Conservation (phyloP, 2,329 filamentous ascomycete species). For the Onygenales sp. region DNA sequence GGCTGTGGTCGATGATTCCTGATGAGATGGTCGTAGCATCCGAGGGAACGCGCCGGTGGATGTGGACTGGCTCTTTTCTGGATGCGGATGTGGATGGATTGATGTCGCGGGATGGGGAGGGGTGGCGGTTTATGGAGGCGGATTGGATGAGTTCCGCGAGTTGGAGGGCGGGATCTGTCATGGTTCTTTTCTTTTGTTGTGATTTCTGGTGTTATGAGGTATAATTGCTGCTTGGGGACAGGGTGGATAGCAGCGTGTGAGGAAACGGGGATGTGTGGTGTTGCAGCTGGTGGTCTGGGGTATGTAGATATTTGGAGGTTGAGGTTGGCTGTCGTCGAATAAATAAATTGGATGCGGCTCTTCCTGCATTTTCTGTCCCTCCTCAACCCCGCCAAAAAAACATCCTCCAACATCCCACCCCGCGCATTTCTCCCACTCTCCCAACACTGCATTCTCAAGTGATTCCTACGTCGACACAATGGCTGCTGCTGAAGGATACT, state of each 20-base stretch:
- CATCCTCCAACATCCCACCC: conserved; percentile 3
- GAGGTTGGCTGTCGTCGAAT: no score
- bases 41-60: conserved; percentile 10
- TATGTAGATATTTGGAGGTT: no score
- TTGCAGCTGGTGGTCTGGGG: no score
- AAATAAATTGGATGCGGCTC: no score
- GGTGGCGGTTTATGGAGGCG: conserved; percentile 63
- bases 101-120: conserved; percentile 63
- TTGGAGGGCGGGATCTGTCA: conserved; percentile 54
- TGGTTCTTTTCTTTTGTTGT: conserved; percentile 20
- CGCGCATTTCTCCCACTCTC: neutral
- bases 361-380: neutral
- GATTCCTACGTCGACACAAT: conserved; percentile 39
- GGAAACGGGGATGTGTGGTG: no score
- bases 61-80: conserved; percentile 50
- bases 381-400: neutral
- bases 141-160: conserved; percentile 73
- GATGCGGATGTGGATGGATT: conserved; percentile 71
- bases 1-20: conserved; percentile 34
- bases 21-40: conserved; percentile 38
- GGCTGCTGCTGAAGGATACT: conserved; percentile 68
- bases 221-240: neutral
- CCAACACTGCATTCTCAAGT: neutral
- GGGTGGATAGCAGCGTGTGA: no score
- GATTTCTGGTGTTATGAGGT: neutral